Evolutionary conservation across 805 yeast species (phyloP), one percentile per base, ranked within the genome.

Genomic region (Huiozyma naganishii): DNA sequence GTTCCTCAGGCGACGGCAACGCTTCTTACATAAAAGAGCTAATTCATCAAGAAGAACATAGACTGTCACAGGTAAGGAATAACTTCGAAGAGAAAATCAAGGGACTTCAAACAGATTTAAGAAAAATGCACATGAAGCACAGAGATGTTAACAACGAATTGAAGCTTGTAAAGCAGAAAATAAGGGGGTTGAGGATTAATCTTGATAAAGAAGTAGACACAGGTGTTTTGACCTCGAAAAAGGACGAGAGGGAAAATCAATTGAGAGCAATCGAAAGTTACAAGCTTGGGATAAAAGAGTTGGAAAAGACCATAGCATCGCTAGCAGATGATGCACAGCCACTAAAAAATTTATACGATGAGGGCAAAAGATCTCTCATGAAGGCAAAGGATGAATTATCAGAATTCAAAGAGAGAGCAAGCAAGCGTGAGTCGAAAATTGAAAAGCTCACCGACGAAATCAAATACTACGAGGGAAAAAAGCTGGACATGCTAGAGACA

Each of bases 161-260:
- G 11, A 55, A 12, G 67, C 62, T 47, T 55, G 65, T 40, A 54
- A 50, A 23, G 51, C 13, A 54, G 42, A 28, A 53, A 45, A 45
- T 62, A 49, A 54, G 59, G 33, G 43, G 39, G 29, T 40, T 59
- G 17, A 48, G 54, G 32, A 47, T 52, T 5, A 54, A 57, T 30
- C 41, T 61, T 1, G 60, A 53, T 7, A 54, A 49, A 36, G 59
- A 52, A 6, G 57, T 57, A 1, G 64, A 63, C 40, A 53, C 65
- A 1, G 62, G 62, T 27, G 45, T 45, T 1, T 39, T 60, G 13
- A 50, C 51, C 6, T 53, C 59, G 2, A 52, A 51, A 28, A 46
- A 48, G 11, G 41, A 38, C 17, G 65, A 62, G 29, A 52, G 46
- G 34, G 40, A 48, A 34, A 49, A 49, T n/a, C 55, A 55, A 39